Evolutionary conservation across 306 rosid species (phyloP).

Genomic region (Fagus crenata): DNA sequence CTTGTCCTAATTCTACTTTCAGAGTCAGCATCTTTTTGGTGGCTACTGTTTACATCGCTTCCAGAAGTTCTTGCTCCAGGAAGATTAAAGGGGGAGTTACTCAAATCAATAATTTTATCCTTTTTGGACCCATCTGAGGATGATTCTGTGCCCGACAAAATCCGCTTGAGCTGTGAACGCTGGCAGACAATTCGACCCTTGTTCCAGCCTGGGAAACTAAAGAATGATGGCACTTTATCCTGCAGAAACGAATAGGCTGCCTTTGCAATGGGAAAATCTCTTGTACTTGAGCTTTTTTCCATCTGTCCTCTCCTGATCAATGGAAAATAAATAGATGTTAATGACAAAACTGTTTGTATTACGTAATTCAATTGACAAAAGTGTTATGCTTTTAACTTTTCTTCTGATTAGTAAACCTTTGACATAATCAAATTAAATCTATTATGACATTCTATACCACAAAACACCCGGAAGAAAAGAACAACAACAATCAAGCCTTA

Average conservation of each 20-base stretch:
- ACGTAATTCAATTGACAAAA: neutral
- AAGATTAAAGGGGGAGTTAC: slow-evolving; percentile 49
- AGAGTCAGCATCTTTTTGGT: slow-evolving; percentile 48
- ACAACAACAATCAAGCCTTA: too few species aligned
- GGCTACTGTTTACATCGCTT: slow-evolving; percentile 40
- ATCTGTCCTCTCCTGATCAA: slow-evolving; percentile 72
- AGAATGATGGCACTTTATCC: slow-evolving; percentile 58
- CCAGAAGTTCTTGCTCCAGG: slow-evolving; percentile 48
- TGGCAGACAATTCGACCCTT: slow-evolving; percentile 85
- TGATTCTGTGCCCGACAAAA: slow-evolving; percentile 54
- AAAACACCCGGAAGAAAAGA: neutral
- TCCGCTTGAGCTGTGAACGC: slow-evolving; percentile 69
- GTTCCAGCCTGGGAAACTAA: slow-evolving; percentile 79
- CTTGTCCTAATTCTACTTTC: slow-evolving; percentile 49
- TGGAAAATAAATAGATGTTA: slow-evolving; percentile 32
- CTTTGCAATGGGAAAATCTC: slow-evolving; percentile 67
- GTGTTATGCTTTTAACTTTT: neutral
- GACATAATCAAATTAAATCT: neutral
- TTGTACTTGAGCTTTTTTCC: slow-evolving; percentile 59
- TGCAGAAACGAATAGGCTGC: slow-evolving; percentile 72
- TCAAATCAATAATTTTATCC: slow-evolving; percentile 51
- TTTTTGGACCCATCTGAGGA: slow-evolving; percentile 45
- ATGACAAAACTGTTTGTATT: neutral
- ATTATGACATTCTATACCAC: neutral
- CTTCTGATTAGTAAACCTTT: neutral